Evolutionary conservation across 2,329 filamentous ascomycete species (phyloP).

Genomic region (Tolypocladium inflatum): DNA sequence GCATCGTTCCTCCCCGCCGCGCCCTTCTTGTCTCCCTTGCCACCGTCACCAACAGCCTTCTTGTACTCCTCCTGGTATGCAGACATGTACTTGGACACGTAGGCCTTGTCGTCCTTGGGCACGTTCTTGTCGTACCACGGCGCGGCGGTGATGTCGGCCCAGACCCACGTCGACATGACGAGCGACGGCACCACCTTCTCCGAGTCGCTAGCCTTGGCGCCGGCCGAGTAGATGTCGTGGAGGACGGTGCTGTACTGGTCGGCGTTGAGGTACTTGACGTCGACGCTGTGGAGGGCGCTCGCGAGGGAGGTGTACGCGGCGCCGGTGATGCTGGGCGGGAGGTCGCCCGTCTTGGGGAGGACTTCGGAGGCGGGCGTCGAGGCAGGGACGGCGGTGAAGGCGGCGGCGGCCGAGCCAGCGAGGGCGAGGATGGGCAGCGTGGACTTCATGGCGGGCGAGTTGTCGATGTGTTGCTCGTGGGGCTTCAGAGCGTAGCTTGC

Average conservation of each 20-base stretch:
- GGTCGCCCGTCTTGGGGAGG: not conserved
- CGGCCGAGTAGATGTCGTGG: conserved; percentile 8
- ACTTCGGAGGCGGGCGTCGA: not conserved
- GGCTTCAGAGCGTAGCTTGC: not conserved
- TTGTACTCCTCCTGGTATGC: not conserved
- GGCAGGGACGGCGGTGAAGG: not conserved
- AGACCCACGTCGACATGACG: not conserved
- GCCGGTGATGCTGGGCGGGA: not conserved
- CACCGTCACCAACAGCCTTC: not conserved
- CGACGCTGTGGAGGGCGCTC: conserved; percentile 1
- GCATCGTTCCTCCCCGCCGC: not conserved
- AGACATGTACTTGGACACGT: not conserved
- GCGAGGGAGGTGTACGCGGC: not conserved
- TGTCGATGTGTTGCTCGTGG: not conserved
- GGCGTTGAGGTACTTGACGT: conserved; percentile 3
- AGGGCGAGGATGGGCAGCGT: not conserved
- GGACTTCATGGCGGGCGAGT: not conserved
- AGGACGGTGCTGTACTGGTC: conserved; percentile 4
- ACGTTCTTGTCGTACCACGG: not conserved
- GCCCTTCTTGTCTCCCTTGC: not conserved
- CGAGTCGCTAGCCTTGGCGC: conserved; percentile 7
- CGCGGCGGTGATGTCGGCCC: not conserved
- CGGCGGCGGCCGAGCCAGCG: not conserved
- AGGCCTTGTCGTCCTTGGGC: not conserved
- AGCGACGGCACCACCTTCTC: conserved; percentile 6